Conservation (phyloP, 1,284 basidiomycete species). For the Tylopilus sp. region DNA sequence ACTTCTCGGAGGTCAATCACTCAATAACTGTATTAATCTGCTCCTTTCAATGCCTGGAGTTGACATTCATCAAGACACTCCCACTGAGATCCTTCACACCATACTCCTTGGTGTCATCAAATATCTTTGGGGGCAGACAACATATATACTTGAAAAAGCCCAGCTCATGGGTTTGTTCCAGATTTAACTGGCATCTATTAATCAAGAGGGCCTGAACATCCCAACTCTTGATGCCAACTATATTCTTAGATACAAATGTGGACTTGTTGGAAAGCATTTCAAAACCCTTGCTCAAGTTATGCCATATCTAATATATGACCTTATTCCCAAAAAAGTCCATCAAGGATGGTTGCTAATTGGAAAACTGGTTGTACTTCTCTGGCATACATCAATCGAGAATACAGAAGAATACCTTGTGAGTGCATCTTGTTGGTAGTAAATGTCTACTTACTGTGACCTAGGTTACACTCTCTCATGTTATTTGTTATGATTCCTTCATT, state of each 20-base stretch:
- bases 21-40: slow-evolving; percentile 16
- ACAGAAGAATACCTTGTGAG: slow-evolving; percentile 12
- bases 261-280: slow-evolving; percentile 31
- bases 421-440: background rate
- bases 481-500: background rate
- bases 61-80: slow-evolving; percentile 29
- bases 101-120: slow-evolving; percentile 37
- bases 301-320: background rate
- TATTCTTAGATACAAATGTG: slow-evolving; percentile 15
- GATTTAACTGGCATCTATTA: background rate
- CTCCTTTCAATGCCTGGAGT: slow-evolving; percentile 8
- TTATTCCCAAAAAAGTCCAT: background rate
- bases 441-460: background rate
- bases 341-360: slow-evolving; percentile 1
- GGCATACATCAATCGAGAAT: slow-evolving; percentile 30
- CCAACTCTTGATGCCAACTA: slow-evolving; percentile 14
- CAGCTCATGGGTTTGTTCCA: background rate
- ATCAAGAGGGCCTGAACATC: background rate
- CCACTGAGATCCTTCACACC: slow-evolving; percentile 35
- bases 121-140: slow-evolving; percentile 36
- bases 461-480: background rate
- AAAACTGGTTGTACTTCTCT: slow-evolving; percentile 18
- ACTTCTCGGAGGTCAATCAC: slow-evolving; percentile 1
- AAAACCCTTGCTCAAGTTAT: background rate
- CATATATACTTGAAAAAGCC: slow-evolving; percentile 2